Percentiles rank a stretch among this genome's conserved stretches.
Conservation (phyloP, 2,329 filamentous ascomycete species). For the Aspergillus japonicus region DNA sequence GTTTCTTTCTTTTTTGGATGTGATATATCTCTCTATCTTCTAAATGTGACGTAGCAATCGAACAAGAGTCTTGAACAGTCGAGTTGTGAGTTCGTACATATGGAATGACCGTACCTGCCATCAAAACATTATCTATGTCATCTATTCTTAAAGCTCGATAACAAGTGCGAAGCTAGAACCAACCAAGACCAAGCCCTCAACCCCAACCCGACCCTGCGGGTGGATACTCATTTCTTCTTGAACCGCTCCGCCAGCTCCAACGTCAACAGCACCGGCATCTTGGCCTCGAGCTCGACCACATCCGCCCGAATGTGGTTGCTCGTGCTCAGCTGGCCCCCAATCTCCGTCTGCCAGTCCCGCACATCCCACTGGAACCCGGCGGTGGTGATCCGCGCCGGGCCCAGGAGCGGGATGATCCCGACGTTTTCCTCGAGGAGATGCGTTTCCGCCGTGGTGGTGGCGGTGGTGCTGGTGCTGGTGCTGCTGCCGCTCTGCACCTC, state of each 20-base stretch:
- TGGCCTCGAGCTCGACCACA: constrained; percentile 61
- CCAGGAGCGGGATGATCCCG: constrained; percentile 81
- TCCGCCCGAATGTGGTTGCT: constrained; percentile 73
- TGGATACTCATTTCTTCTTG: constrained; percentile 24
- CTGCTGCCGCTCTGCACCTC: neutral
- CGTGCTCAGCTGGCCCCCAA: constrained; percentile 72
- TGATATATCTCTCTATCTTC: neutral
- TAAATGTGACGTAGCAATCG: neutral
- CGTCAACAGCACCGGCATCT: constrained; percentile 69
- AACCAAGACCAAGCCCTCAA: neutral
- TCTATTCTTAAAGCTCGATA: neutral
- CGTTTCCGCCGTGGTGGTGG: neutral
- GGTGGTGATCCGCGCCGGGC: constrained; percentile 75
- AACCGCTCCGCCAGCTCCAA: constrained; percentile 58
- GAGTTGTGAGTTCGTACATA: neutral
- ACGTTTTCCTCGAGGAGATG: constrained; percentile 69
- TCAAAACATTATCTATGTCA: neutral
- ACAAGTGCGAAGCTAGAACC: too few species aligned
- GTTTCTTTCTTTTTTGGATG: neutral
- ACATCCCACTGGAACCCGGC: constrained; percentile 90
- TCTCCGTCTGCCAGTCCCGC: constrained; percentile 71
- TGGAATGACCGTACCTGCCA: too few species aligned
- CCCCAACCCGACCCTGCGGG: neutral
- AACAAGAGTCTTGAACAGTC: neutral
- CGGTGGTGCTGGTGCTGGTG: neutral